Conservation (phyloP, 768 basidiomycete species). For the Multifurca ochricompacta region DNA sequence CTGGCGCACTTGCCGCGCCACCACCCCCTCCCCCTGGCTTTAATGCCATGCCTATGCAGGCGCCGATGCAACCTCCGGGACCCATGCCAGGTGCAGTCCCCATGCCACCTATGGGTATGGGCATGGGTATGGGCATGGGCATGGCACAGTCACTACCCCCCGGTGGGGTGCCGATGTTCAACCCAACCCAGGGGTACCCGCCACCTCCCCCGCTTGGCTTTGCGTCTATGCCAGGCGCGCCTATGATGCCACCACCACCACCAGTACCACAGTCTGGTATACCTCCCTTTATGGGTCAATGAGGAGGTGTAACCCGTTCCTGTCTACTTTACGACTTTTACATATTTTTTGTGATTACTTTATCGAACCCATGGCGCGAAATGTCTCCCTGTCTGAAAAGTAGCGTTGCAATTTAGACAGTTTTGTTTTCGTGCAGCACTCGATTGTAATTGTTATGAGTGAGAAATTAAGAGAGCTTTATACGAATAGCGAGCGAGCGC, state of each 20-base stretch:
- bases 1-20: conserved; percentile 62
- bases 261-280: conserved; percentile 29
- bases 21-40: conserved; percentile 79
- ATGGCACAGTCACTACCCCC: conserved; percentile 19
- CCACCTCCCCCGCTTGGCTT: conserved; percentile 66
- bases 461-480: too few relatives aligned
- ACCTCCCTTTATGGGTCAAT: conserved; percentile 14
- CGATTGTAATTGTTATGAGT: too few relatives aligned
- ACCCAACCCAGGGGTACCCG: conserved; percentile 38
- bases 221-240: conserved; percentile 34
- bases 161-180: conserved; percentile 40
- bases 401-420: background rate
- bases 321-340: conserved; percentile 2
- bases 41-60: conserved; percentile 47
- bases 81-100: conserved; percentile 38
- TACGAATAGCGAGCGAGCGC: background rate
- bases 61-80: conserved; percentile 3
- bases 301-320: too few relatives aligned
- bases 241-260: conserved; percentile 38
- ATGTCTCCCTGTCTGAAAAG: background rate
- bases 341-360: conserved; percentile 3
- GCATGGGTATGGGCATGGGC: conserved; percentile 6
- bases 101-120: conserved; percentile 23
- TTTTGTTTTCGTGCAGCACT: background rate
- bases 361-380: background rate